A percentile compares a stretch with the other conserved stretches of the same genome.
Evolutionary conservation across 2,329 filamentous ascomycete species (phyloP).

Genomic region (Paraphaeosphaeria minitans): DNA sequence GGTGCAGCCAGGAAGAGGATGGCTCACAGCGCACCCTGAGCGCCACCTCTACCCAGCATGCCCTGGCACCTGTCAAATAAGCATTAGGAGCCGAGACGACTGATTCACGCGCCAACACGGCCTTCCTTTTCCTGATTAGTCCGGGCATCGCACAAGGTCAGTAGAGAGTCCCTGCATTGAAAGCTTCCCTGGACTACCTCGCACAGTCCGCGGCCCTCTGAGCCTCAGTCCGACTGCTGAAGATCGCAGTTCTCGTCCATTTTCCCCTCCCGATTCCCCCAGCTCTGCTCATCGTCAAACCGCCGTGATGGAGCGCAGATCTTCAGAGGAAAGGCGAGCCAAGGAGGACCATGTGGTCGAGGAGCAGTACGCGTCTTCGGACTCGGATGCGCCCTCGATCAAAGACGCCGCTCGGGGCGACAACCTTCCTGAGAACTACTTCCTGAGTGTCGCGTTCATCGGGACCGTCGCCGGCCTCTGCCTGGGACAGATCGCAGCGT

Average conservation of each 20-base stretch:
- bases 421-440: slow-evolving; percentile 17
- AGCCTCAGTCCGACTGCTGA: background rate
- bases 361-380: slow-evolving; percentile 10
- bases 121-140: slow-evolving; percentile 1
- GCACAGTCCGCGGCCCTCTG: background rate
- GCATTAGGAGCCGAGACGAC: background rate
- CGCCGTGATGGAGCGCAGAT: slow-evolving; percentile 8
- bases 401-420: slow-evolving; percentile 20
- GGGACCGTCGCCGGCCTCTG: slow-evolving; percentile 16
- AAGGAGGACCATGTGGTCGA: slow-evolving; percentile 14
- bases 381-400: slow-evolving; percentile 16
- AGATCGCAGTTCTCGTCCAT: background rate
- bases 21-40: background rate
- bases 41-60: background rate
- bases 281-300: background rate
- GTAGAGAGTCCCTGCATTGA: background rate
- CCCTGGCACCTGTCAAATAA: background rate
- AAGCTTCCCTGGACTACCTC: background rate
- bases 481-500: slow-evolving; percentile 17
- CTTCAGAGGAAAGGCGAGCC: slow-evolving; percentile 2
- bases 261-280: background rate
- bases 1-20: background rate
- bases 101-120: background rate
- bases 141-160: background rate
- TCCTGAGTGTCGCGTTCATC: slow-evolving; percentile 16